phyloP scores from a whole-genome alignment of 2,329 filamentous ascomycete species.

The Xylariaceae sp. region DNA sequence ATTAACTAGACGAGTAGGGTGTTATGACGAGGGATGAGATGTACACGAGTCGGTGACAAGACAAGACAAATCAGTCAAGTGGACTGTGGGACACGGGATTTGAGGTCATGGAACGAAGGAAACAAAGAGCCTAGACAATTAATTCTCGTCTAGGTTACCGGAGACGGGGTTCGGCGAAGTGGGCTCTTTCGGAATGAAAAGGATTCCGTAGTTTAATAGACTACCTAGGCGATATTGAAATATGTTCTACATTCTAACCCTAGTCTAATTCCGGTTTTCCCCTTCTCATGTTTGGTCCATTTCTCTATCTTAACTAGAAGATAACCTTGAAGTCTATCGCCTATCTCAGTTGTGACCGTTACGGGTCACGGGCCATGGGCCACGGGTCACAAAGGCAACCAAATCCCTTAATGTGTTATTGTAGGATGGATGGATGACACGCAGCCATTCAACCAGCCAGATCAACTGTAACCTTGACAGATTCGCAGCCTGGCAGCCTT shows the following conservation, averaged over 20 bases:
- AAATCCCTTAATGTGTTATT: background rate
- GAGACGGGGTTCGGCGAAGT: background rate
- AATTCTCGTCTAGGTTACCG: background rate
- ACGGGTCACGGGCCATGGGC: background rate
- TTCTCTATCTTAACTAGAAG: background rate
- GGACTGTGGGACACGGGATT: background rate
- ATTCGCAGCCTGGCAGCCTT: slow-evolving; percentile 5
- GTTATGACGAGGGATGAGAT: background rate
- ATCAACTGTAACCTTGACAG: slow-evolving; percentile 18
- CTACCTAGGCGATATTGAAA: too few species aligned
- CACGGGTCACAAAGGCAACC: background rate
- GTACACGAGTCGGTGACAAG: background rate
- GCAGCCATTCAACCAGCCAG: background rate
- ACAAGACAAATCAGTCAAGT: background rate
- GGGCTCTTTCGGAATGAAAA: too few species aligned
- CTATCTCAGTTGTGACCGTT: background rate
- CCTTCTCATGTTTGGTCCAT: background rate
- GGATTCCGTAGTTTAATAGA: too few species aligned
- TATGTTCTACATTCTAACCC: too few species aligned
- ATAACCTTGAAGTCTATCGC: background rate
- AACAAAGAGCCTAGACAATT: background rate
- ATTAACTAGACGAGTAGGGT: background rate
- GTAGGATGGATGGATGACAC: background rate
- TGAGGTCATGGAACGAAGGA: background rate
- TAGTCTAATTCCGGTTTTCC: too few species aligned